phyloP scores from a whole-genome alignment of 495 filamentous ascomycete species.

The Beverwykella pulmonaria region DNA sequence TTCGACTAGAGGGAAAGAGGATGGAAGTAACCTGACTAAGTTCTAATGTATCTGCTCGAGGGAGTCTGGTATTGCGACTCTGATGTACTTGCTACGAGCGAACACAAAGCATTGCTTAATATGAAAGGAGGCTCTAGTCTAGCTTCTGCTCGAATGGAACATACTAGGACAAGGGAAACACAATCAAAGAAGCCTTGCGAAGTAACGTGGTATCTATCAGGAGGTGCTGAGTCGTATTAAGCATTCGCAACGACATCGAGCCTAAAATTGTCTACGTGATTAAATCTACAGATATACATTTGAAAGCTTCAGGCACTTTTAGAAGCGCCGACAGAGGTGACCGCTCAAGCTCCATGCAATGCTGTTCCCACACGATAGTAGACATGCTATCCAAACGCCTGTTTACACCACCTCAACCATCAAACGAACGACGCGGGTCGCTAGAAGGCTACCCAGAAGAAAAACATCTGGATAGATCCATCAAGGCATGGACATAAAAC shows the following conservation, averaged over 20 bases:
- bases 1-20: too few species aligned
- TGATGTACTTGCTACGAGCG: too few species aligned
- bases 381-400: background rate
- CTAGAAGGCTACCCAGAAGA: background rate
- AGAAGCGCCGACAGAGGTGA: background rate
- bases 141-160: too few species aligned
- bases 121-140: too few species aligned
- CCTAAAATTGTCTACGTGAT: background rate
- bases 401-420: background rate
- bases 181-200: too few species aligned
- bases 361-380: background rate
- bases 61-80: too few species aligned
- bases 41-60: too few species aligned
- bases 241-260: background rate
- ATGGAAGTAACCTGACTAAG: too few species aligned
- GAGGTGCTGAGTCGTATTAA: background rate
- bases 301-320: background rate
- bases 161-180: too few species aligned
- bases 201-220: background rate
- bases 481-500: background rate
- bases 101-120: too few species aligned
- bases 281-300: background rate
- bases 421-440: background rate
- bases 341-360: background rate
- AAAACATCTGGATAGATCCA: too few species aligned